Conservation (phyloP, 768 basidiomycete species). For the Macrolepiota dolichaula region DNA sequence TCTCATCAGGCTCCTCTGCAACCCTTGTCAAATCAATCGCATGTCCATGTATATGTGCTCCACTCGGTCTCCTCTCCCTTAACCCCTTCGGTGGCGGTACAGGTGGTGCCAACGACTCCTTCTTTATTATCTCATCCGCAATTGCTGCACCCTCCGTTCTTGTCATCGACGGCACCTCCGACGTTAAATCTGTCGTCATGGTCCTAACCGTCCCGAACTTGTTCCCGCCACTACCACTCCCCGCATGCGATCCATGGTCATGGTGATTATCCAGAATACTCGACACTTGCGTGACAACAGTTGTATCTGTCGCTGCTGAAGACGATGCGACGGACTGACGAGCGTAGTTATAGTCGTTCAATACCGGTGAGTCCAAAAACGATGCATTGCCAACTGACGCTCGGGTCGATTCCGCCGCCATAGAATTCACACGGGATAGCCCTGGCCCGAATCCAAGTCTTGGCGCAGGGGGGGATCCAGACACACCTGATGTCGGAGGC, state of each 20-base stretch:
- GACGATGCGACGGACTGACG: constrained; percentile 67
- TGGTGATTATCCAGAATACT: constrained; percentile 57
- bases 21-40: constrained; percentile 63
- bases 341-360: constrained; percentile 28
- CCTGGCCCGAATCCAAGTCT: background rate
- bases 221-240: constrained; percentile 26
- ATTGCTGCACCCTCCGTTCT: constrained; percentile 61
- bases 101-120: constrained; percentile 15
- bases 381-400: constrained; percentile 37
- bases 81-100: constrained; percentile 8
- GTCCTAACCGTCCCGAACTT: constrained; percentile 80
- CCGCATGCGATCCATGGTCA: constrained; percentile 15
- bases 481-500: constrained; percentile 14
- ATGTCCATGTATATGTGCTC: constrained; percentile 39
- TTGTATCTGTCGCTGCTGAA: constrained; percentile 52
- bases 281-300: constrained; percentile 51
- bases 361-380: constrained; percentile 24
- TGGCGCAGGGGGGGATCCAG: background rate
- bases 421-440: constrained; percentile 17
- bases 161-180: constrained; percentile 64
- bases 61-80: constrained; percentile 65
- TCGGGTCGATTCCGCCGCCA: constrained; percentile 30
- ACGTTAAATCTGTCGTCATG: constrained; percentile 79
- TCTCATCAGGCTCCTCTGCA: constrained; percentile 68
- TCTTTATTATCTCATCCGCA: constrained; percentile 46